A percentile compares a stretch with the other conserved stretches of the same genome.
Conservation (phyloP, 805 yeast genomes). For the Myxozyma neglecta region DNA sequence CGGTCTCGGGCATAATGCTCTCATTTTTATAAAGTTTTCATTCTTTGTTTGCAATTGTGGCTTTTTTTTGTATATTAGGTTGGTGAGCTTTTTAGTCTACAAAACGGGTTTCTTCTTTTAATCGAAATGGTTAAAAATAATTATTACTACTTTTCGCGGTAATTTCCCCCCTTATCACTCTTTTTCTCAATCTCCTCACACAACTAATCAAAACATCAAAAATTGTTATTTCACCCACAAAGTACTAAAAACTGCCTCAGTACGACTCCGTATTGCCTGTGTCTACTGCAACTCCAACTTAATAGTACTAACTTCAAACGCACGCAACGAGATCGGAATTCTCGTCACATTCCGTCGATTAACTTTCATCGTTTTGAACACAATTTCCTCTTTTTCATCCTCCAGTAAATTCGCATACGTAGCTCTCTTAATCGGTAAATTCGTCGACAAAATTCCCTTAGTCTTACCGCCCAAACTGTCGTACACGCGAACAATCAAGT, state of each 20-base stretch:
- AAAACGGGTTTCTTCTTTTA: neutral
- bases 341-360: constrained; percentile 31
- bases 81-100: neutral
- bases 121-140: neutral
- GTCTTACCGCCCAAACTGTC: constrained; percentile 85
- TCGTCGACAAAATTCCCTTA: constrained; percentile 51
- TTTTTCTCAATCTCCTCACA: neutral
- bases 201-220: neutral
- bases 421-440: constrained; percentile 54
- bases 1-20: constrained; percentile 13
- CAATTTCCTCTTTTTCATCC: constrained; percentile 42
- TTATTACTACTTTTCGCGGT: neutral
- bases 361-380: constrained; percentile 31
- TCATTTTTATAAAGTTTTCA: neutral
- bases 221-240: neutral
- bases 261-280: too few species aligned
- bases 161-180: too few species aligned
- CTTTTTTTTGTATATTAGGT: constrained; percentile 9
- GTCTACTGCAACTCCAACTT: constrained; percentile 44
- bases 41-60: neutral
- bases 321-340: constrained; percentile 54
- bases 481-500: constrained; percentile 71
- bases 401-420: constrained; percentile 48
- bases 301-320: constrained; percentile 76
- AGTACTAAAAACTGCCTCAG: neutral